Percentiles rank a stretch among this genome's conserved stretches.
Evolutionary conservation across 371 early-diverging fungal species (phyloP).

Genomic region (Circinella minor): DNA sequence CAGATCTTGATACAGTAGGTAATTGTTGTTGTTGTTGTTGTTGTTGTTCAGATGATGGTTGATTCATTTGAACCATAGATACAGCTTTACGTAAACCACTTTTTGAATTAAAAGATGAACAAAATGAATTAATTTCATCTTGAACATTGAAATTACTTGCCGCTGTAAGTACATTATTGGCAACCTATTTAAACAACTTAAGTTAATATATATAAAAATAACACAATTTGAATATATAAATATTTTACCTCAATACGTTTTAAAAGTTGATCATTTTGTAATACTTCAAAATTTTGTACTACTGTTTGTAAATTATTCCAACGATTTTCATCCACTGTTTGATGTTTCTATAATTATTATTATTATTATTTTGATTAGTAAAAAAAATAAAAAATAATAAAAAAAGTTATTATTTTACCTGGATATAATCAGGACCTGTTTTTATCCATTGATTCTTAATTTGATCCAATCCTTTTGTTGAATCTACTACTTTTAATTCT

Average conservation of each 20-base stretch:
- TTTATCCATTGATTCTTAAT: conserved; percentile 44
- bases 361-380: not conserved
- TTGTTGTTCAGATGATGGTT: not conserved
- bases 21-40: not conserved
- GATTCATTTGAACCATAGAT: not conserved
- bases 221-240: no score
- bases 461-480: conserved; percentile 29
- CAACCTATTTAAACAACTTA: not conserved
- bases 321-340: conserved; percentile 53
- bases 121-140: conserved; percentile 33
- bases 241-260: conserved; percentile 43
- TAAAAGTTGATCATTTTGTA: conserved; percentile 51
- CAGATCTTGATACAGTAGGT: not conserved
- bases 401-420: conserved; percentile 26
- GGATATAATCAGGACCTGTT: conserved; percentile 45
- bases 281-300: conserved; percentile 46
- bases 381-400: not conserved
- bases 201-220: no score
- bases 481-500: conserved; percentile 31
- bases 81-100: not conserved
- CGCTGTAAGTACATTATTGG: conserved; percentile 23
- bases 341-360: conserved; percentile 39
- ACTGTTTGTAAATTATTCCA: conserved; percentile 41
- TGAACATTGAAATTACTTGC: conserved; percentile 27
- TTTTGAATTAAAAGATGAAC: conserved; percentile 12